These are phyloP conservation scores for Pulveroboletus sp. DNA, from an alignment of 768 basidiomycete genomes.

Conservation along the genomic window DNA sequence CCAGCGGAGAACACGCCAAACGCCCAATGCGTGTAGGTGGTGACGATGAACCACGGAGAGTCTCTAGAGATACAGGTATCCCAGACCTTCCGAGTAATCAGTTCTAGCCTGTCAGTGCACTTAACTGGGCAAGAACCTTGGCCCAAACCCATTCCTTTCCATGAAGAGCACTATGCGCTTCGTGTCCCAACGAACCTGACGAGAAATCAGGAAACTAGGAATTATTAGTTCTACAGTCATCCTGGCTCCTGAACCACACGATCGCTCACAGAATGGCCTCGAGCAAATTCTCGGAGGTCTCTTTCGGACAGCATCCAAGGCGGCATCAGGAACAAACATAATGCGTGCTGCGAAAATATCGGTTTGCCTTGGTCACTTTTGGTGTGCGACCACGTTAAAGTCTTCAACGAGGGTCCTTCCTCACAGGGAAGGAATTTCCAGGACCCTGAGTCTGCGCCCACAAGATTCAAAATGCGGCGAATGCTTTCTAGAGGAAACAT, in stretches of 20 bases:
- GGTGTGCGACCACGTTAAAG: constrained; percentile 26
- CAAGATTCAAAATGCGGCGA: constrained; percentile 38
- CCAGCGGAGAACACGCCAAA: constrained; percentile 42
- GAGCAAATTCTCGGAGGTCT: constrained; percentile 35
- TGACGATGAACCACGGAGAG: constrained; percentile 41
- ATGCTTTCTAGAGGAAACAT: constrained; percentile 51
- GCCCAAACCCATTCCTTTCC: constrained; percentile 55
- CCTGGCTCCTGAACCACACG: not conserved
- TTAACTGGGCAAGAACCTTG: constrained; percentile 33
- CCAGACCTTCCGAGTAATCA: constrained; percentile 33
- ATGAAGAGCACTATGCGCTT: constrained; percentile 15
- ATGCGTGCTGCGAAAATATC: constrained; percentile 10
- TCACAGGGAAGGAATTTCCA: constrained; percentile 31
- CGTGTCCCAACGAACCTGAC: constrained; percentile 1
- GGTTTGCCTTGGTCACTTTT: constrained; percentile 11
- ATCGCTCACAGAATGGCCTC: constrained; percentile 19
- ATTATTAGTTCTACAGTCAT: not conserved
- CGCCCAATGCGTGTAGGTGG: constrained; percentile 42
- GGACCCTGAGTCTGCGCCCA: constrained; percentile 25
- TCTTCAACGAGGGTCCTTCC: constrained; percentile 23
- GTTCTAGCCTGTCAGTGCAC: not conserved
- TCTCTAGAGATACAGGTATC: constrained; percentile 36
- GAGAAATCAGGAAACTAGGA: constrained; percentile 20
- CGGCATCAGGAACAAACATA: constrained; percentile 35
- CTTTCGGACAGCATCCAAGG: constrained; percentile 37